Evolutionary conservation across 169 alveolate genomes (phyloP).

Genomic region (Hepatocystis sp.): DNA sequence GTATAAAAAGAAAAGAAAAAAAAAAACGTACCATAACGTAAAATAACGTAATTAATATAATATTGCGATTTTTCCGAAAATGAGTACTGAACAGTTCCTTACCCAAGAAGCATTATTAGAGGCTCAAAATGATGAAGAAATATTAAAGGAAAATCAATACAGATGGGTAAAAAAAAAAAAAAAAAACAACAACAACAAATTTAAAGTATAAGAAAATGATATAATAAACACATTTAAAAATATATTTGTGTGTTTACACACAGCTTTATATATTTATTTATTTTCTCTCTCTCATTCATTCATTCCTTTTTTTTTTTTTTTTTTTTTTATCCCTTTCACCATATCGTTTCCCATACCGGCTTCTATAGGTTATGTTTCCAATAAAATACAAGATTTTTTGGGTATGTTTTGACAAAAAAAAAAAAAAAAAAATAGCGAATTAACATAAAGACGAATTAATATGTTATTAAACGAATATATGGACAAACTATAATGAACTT

Average conservation of each 20-base stretch:
- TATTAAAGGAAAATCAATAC: conserved; percentile 88
- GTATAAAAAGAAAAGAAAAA: too few species aligned
- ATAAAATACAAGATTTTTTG: conserved; percentile 90
- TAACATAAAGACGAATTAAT: background rate
- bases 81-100: conserved; percentile 34
- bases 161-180: conserved; percentile 84
- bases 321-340: too few species aligned
- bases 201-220: background rate
- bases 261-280: background rate
- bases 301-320: background rate
- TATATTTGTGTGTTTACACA: background rate
- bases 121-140: conserved; percentile 85
- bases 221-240: background rate
- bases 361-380: conserved; percentile 84
- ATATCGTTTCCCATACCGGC: too few species aligned
- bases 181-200: background rate
- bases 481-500: too few species aligned
- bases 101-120: conserved; percentile 74
- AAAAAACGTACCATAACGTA: too few species aligned
- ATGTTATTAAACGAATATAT: background rate
- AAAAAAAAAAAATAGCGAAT: background rate
- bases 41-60: too few species aligned
- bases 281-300: background rate
- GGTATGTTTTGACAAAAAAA: conserved; percentile 59
- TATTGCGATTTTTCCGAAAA: conserved; percentile 50